phyloP scores from a whole-genome alignment of 2,329 filamentous ascomycete species.

The Sordariomycetes sp. region DNA sequence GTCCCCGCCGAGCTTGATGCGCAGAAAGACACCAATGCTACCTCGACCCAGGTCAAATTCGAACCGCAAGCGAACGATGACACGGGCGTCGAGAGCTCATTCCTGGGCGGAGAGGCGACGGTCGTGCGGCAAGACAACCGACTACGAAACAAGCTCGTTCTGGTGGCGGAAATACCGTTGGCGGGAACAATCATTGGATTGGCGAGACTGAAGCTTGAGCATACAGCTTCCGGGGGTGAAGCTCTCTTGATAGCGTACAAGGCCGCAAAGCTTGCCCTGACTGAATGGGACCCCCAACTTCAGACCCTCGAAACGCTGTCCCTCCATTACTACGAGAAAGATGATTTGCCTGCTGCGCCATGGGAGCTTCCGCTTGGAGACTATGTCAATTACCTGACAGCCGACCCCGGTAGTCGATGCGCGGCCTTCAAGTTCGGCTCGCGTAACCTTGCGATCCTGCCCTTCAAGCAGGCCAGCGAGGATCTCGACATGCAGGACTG shows the following conservation, averaged over 20 bases:
- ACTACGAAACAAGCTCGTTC: conserved; percentile 66
- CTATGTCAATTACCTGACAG: conserved; percentile 72
- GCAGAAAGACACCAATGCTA: conserved; percentile 21
- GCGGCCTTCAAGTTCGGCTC: conserved; percentile 88
- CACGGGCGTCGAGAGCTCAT: conserved; percentile 57
- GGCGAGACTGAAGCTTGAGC: conserved; percentile 63
- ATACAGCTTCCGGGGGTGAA: conserved; percentile 72
- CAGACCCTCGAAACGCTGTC: conserved; percentile 78
- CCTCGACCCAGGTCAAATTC: conserved; percentile 33
- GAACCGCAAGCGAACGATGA: conserved; percentile 49
- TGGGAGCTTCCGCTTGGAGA: conserved; percentile 71
- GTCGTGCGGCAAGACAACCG: conserved; percentile 53
- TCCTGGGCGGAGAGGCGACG: conserved; percentile 57
- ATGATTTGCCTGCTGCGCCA: conserved; percentile 73
- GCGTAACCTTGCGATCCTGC: conserved; percentile 84
- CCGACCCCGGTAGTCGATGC: conserved; percentile 87
- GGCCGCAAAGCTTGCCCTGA: conserved; percentile 85
- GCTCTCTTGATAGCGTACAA: conserved; percentile 75
- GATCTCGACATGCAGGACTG: conserved; percentile 89
- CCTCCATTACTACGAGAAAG: conserved; percentile 96
- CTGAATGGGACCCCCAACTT: conserved; percentile 85
- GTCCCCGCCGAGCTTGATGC: conserved; percentile 54
- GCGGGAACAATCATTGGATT: conserved; percentile 80
- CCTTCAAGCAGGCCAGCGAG: conserved; percentile 78
- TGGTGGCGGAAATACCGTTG: conserved; percentile 76